Evolutionary conservation across 306 rosid species (phyloP).

Genomic region (Luffa acutangula): DNA sequence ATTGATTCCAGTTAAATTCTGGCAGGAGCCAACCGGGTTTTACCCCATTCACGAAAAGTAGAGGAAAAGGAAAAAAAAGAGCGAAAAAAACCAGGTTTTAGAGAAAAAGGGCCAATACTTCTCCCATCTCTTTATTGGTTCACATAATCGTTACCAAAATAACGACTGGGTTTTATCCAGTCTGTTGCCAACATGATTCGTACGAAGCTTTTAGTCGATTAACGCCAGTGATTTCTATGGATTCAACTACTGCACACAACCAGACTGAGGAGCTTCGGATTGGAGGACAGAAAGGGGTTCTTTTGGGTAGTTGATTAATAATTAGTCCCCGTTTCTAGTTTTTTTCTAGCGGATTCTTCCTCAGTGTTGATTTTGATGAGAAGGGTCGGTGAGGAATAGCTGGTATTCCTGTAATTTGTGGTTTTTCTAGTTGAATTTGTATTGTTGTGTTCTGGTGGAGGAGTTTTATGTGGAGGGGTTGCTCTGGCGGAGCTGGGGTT

Average conservation of each 20-base stretch:
- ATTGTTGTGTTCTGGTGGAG: neutral
- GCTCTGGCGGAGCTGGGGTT: slow-evolving; percentile 31
- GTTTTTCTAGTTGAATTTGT: neutral
- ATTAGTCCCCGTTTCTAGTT: neutral
- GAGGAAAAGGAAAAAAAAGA: neutral
- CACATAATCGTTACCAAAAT: slow-evolving; percentile 25
- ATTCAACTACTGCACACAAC: neutral
- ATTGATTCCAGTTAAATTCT: slow-evolving; percentile 14
- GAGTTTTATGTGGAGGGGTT: slow-evolving; percentile 20
- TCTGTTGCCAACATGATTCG: slow-evolving; percentile 37
- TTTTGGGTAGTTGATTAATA: neutral
- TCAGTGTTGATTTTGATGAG: neutral
- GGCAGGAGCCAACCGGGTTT: slow-evolving; percentile 2
- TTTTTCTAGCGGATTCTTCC: neutral
- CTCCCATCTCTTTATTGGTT: slow-evolving; percentile 27
- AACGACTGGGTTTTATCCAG: slow-evolving; percentile 38
- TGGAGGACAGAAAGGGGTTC: neutral
- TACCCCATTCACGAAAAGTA: neutral
- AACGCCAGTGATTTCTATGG: neutral
- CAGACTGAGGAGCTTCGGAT: neutral
- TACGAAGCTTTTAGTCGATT: slow-evolving; percentile 4
- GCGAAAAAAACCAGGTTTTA: neutral
- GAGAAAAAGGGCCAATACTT: neutral
- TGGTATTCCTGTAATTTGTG: neutral
- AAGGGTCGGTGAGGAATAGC: neutral